A percentile compares a stretch with the other conserved stretches of the same genome.
Conservation (phyloP, 192 early-diverging fungal species). For the Phycomyces nitens region DNA sequence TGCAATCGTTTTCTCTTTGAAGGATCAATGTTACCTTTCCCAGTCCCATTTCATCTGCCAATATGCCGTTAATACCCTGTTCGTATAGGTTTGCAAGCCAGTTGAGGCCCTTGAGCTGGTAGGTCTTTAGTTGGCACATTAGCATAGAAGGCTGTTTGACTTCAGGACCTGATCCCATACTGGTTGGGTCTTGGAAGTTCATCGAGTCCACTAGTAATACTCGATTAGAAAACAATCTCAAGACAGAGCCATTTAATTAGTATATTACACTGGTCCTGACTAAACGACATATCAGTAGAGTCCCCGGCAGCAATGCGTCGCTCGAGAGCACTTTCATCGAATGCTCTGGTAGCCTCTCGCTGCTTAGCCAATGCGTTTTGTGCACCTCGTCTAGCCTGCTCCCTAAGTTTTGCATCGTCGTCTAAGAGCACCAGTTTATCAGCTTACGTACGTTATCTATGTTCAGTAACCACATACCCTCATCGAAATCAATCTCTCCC, state of each 20-base stretch:
- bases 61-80: constrained; percentile 87
- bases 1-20: background rate
- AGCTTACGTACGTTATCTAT: constrained; percentile 4
- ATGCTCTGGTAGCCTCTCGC: constrained; percentile 60
- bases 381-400: constrained; percentile 69
- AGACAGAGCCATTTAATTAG: background rate
- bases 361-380: constrained; percentile 74
- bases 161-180: constrained; percentile 64
- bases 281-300: constrained; percentile 33
- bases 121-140: constrained; percentile 79
- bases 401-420: constrained; percentile 64
- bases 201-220: constrained; percentile 64
- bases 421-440: constrained; percentile 34
- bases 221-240: background rate
- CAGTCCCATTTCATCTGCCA: constrained; percentile 81
- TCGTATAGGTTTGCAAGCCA: constrained; percentile 87
- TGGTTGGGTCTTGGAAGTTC: constrained; percentile 80
- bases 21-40: constrained; percentile 26
- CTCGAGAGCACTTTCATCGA: constrained; percentile 55
- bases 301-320: constrained; percentile 35
- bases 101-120: constrained; percentile 80
- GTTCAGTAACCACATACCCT: constrained; percentile 21
- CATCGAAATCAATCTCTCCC: constrained; percentile 75
- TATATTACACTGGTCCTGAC: constrained; percentile 45
- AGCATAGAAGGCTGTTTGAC: constrained; percentile 83